These are phyloP conservation scores for Gynostemma pentaphyllum DNA, from an alignment of 306 rosid genomes.

Conservation along the genomic window DNA sequence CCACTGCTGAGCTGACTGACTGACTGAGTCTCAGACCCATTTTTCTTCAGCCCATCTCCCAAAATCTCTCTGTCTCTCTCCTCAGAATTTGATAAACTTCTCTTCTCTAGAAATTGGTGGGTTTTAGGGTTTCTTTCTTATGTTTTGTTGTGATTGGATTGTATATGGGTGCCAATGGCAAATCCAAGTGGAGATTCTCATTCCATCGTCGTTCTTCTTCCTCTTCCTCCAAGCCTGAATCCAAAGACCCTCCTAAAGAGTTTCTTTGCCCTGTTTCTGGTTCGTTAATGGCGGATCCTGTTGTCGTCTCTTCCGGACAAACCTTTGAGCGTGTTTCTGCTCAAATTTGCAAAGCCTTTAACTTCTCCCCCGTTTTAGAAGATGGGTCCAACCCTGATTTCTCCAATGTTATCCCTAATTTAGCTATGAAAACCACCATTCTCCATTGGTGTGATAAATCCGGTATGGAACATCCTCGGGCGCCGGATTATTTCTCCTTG, in stretches of 20 bases:
- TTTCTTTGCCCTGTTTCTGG: slow-evolving; percentile 64
- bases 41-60: too few relatives aligned
- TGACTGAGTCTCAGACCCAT: too few relatives aligned
- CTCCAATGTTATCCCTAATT: slow-evolving; percentile 51
- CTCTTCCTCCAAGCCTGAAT: neutral
- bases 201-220: neutral
- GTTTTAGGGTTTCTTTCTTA: neutral
- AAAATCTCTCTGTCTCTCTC: neutral
- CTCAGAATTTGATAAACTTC: too few relatives aligned
- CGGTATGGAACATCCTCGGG: slow-evolving; percentile 20
- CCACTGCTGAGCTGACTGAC: too few relatives aligned
- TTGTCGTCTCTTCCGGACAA: slow-evolving; percentile 77
- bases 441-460: slow-evolving; percentile 48
- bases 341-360: slow-evolving; percentile 41
- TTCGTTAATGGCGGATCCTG: slow-evolving; percentile 79
- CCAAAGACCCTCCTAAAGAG: slow-evolving; percentile 46
- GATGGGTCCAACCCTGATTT: slow-evolving; percentile 74
- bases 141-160: neutral
- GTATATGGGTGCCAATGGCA: slow-evolving; percentile 14
- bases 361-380: slow-evolving; percentile 34
- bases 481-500: slow-evolving; percentile 44
- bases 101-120: too few relatives aligned
- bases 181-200: slow-evolving; percentile 2
- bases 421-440: slow-evolving; percentile 48
- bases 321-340: slow-evolving; percentile 77